Evolutionary conservation across 2,329 filamentous ascomycete species (phyloP), one percentile per base, ranked within the genome.

Genomic region (Beauveria asiatica): DNA sequence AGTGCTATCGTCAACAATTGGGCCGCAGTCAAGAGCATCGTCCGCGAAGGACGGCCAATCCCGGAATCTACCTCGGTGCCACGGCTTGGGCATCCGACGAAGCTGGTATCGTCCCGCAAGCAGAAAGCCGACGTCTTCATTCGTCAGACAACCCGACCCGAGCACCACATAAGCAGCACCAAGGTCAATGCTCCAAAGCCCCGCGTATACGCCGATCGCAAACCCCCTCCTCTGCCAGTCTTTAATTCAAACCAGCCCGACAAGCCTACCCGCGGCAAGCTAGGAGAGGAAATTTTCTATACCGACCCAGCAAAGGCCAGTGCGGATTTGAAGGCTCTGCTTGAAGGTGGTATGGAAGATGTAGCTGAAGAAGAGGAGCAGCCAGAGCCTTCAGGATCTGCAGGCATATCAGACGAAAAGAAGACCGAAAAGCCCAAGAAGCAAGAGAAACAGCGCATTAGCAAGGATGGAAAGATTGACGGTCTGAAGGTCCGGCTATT

Each of bases 401-500:
- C 10, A 5, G 10, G 16, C 23, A 10, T 33, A 8, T 19, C 19
- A 13, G n/a, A 11, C 3, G 57, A 33, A 30, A 21, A 42, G 30
- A 54, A 39, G 50, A n/a, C 41, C 2, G 39, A 53, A 8, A 62
- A 61, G 16, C 19, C 27, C 49, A 60, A 50, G 56, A 62, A 39
- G 16, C 58, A n/a, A 62, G 52, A 48, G 65, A 70, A 57, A 61
- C 69, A 52, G 67, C 67, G 45, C 23, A 49, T 49, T 44, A 54
- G 39, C 57, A 78, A 81, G 16, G 81, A 83, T 50, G 80, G 81
- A 2, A 75, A 72, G 0, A 63, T 97, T 0, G 87, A 92, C 58
- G 94, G 93, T 1, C 81, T 99, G 62, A 89, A 87, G 60, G 90
- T 97, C 62, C 92, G 89, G 68, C 80, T 99, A 2, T 80, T 99